Base-by-base conservation (phyloP, 352 stramenopile species). In the Phytophthora meadii region DNA sequence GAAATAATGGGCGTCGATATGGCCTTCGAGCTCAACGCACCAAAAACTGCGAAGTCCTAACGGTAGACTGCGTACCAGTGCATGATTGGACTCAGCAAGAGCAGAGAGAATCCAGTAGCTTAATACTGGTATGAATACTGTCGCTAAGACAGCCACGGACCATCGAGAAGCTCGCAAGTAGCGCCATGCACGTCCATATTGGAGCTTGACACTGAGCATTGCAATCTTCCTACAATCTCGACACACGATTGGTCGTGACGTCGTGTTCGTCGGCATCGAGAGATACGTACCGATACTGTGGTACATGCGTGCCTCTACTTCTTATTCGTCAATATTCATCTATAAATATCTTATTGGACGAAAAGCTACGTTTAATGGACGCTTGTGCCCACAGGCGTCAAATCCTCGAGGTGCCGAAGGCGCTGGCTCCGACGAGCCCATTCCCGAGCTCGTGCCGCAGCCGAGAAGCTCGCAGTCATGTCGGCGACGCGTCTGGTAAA, bases 1-100 rank as follows among this genome's bases (percentile, higher is more conserved):
- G 47, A 77, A 77, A 47, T 79, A 78, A 37, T 67, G 55, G 42
- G 47, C 44, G 45, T 84, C 76, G 19, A 79, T 77, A 54, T 84
- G 76, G 24, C 66, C 72, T 58, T 81, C 66, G n/a, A 78, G 56
- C 6, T 71, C 56, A 34, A 79, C 62, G 30, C 76, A 84, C 52
- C 63, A 73, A 12, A 45, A 71, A 25, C 41, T 42, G 15, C 59
- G 64, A 37, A 68, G 25, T 27, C 19, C 37, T 8, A 12, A 11
- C 42, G 61, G 67, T 10, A 75, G 45, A 22, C 39, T 40, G 28
- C 45, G 55, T 14, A 75, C 5, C 39, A 75, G 25, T 30, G 36
- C 39, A 17, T 68, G 61, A 34, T 74, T 61, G 14, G 54, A 47
- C 44, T 74, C 66, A 14, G 66, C 66, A n/a, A 74, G 66, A 37